A percentile compares a stretch with the other conserved stretches of the same genome.
These are phyloP conservation scores for Cladosporium colombiae DNA, from an alignment of 2,329 filamentous ascomycete genomes.

Conservation along the genomic window DNA sequence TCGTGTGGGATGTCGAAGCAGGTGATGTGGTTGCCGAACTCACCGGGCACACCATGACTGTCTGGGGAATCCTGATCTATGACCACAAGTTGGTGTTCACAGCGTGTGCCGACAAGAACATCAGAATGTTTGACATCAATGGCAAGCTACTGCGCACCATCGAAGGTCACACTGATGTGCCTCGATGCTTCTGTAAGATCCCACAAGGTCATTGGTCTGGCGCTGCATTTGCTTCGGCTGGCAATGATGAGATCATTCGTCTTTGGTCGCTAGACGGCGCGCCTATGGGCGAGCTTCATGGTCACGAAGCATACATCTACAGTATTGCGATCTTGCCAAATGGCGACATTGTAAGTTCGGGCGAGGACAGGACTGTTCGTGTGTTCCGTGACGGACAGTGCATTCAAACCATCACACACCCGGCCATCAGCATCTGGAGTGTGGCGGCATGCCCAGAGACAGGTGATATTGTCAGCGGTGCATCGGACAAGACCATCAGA, in stretches of 20 bases:
- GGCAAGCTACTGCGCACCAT: slow-evolving; percentile 66
- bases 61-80: slow-evolving; percentile 89
- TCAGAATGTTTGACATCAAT: slow-evolving; percentile 74
- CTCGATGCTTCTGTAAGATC: slow-evolving; percentile 85
- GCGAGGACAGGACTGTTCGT: slow-evolving; percentile 89
- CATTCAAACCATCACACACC: slow-evolving; percentile 93
- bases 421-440: slow-evolving; percentile 93
- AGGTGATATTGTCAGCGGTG: slow-evolving; percentile 90
- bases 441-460: slow-evolving; percentile 80
- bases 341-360: slow-evolving; percentile 85
- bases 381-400: slow-evolving; percentile 84
- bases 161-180: slow-evolving; percentile 74
- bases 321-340: slow-evolving; percentile 74
- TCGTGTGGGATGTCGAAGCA: slow-evolving; percentile 80
- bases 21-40: slow-evolving; percentile 78
- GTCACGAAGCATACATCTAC: slow-evolving; percentile 96
- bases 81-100: slow-evolving; percentile 81
- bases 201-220: slow-evolving; percentile 73
- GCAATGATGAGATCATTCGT: slow-evolving; percentile 86
- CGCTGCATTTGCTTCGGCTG: slow-evolving; percentile 90
- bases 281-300: slow-evolving; percentile 73
- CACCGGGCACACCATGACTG: slow-evolving; percentile 74
- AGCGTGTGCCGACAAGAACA: slow-evolving; percentile 79
- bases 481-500: slow-evolving; percentile 83
- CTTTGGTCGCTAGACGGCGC: slow-evolving; percentile 82